Conservation (phyloP, 768 basidiomycete species). For the Hygrophorus russula region DNA sequence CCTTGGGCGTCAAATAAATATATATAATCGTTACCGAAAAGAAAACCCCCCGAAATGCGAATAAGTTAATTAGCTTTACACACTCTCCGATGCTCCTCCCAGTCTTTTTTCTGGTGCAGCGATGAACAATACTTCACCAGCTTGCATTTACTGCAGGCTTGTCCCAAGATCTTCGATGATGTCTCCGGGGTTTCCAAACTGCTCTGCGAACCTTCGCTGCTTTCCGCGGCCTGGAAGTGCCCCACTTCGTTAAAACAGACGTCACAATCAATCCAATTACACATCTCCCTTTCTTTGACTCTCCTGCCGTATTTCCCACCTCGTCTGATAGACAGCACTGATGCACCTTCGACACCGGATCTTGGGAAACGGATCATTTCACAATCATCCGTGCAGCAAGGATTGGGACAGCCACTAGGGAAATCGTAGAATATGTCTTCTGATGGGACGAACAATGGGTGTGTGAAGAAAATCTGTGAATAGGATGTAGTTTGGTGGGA, state of each 20-base stretch:
- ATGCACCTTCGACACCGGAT: conserved; percentile 47
- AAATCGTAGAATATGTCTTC: conserved; percentile 68
- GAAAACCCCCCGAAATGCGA: background rate
- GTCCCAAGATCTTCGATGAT: conserved; percentile 28
- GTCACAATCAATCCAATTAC: conserved; percentile 74
- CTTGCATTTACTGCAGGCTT: conserved; percentile 68
- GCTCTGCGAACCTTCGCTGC: conserved; percentile 32
- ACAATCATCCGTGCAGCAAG: conserved; percentile 70
- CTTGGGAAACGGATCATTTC: conserved; percentile 76
- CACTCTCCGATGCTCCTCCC: conserved; percentile 73
- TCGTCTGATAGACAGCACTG: conserved; percentile 51
- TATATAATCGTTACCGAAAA: background rate
- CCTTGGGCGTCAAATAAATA: background rate
- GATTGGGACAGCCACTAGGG: conserved; percentile 71
- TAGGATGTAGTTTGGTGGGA: conserved; percentile 75
- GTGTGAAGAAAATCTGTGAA: conserved; percentile 73
- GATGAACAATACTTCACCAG: conserved; percentile 70
- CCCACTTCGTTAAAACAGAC: conserved; percentile 43
- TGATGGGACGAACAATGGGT: conserved; percentile 57
- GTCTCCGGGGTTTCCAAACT: conserved; percentile 21
- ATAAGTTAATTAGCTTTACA: conserved; percentile 11
- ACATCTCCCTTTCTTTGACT: conserved; percentile 53
- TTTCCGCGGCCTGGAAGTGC: conserved; percentile 16
- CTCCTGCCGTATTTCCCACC: conserved; percentile 38
- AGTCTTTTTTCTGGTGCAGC: conserved; percentile 66